These are phyloP conservation scores for Royoungia palumana DNA, from an alignment of 768 basidiomycete genomes.

Conservation along the genomic window DNA sequence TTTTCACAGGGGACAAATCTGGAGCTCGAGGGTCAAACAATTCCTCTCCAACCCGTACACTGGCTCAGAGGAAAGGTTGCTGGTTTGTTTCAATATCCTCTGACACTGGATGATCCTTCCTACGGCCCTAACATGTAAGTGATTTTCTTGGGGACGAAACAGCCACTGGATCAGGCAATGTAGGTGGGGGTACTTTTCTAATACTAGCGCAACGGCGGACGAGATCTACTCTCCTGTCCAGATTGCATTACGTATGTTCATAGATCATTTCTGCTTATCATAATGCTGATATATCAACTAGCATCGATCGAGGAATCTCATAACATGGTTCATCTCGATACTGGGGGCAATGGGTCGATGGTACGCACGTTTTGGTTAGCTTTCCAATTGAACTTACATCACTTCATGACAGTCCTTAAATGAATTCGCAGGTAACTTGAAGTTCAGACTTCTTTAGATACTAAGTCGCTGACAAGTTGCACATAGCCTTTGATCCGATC, in stretches of 20 bases:
- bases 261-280: background rate
- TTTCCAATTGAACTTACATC: background rate
- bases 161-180: background rate
- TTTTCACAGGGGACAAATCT: background rate
- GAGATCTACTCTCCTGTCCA: constrained; percentile 1
- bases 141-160: background rate
- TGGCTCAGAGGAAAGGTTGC: constrained; percentile 18
- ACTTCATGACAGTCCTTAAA: constrained; percentile 5
- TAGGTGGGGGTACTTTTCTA: constrained; percentile 21
- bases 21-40: background rate
- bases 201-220: background rate
- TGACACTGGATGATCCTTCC: constrained; percentile 5
- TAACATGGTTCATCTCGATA: constrained; percentile 17
- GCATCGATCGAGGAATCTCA: constrained; percentile 20
- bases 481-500: constrained; percentile 15
- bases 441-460: background rate
- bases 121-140: constrained; percentile 19
- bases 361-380: background rate
- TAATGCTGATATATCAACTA: background rate
- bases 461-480: background rate
- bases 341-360: constrained; percentile 17
- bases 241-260: constrained; percentile 2
- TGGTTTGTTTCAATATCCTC: constrained; percentile 13
- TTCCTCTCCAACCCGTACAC: background rate
- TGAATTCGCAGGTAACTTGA: constrained; percentile 18